Percentiles rank a stretch among this genome's conserved stretches.
Evolutionary conservation across 148 eudicot species (phyloP).

Genomic region (Chenopodium album): DNA sequence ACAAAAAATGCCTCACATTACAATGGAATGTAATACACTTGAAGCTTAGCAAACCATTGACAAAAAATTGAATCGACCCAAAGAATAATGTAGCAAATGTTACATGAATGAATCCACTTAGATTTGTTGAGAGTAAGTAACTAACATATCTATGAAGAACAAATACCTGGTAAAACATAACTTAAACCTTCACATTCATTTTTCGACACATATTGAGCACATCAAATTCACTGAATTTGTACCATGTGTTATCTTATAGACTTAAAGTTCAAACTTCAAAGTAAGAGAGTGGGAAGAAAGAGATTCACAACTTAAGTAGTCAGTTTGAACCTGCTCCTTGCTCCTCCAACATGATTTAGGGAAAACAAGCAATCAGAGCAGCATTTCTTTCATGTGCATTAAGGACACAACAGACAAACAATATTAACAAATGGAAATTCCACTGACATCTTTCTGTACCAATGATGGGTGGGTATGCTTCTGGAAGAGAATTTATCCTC

Average conservation of each 20-base stretch:
- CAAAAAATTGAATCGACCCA: not conserved
- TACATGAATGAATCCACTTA: not conserved
- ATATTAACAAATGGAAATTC: not conserved
- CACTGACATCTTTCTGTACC: not conserved
- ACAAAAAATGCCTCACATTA: not conserved
- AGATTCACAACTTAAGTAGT: not conserved
- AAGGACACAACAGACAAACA: not conserved
- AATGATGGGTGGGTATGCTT: not conserved
- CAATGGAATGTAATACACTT: not conserved
- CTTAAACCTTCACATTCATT: not conserved
- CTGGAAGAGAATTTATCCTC: not conserved
- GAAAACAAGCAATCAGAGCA: not conserved
- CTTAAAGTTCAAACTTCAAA: not conserved
- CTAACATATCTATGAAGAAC: constrained; percentile 2
- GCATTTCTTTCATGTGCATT: not conserved
- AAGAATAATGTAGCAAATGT: not conserved
- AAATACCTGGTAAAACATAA: not conserved
- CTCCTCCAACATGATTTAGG: not conserved
- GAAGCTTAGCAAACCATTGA: not conserved
- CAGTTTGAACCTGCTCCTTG: not conserved
- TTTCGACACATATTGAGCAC: not conserved
- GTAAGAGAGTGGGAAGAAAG: not conserved
- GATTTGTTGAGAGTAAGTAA: constrained; percentile 6
- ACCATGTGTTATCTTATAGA: not conserved
- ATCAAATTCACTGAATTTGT: not conserved